Evolutionary conservation across 306 rosid species (phyloP).

Genomic region (Rubus parviflorus): DNA sequence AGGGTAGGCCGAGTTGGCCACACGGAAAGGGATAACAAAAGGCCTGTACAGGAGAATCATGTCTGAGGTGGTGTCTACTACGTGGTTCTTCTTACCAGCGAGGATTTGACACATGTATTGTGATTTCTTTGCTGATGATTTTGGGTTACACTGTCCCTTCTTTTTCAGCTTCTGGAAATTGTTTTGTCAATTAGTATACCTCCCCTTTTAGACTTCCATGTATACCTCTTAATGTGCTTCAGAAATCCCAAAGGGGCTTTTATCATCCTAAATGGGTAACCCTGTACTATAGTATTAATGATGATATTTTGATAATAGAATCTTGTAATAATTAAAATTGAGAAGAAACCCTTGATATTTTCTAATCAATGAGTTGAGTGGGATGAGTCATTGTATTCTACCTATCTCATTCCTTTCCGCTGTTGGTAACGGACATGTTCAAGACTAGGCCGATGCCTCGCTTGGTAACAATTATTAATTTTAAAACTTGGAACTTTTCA

Average conservation of each 20-base stretch:
- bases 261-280: background rate
- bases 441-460: no score
- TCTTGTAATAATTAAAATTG: background rate
- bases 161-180: background rate
- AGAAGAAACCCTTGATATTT: background rate
- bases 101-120: background rate
- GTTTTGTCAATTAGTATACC: background rate
- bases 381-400: background rate
- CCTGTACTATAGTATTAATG: conserved; percentile 1
- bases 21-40: conserved; percentile 64
- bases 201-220: background rate
- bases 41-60: conserved; percentile 67
- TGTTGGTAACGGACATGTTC: background rate
- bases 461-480: no score
- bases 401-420: background rate
- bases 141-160: background rate
- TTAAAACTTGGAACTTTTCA: no score
- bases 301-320: conserved; percentile 8
- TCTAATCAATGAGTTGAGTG: background rate
- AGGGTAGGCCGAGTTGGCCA: conserved; percentile 49
- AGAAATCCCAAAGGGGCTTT: background rate
- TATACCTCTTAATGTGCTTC: background rate
- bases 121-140: background rate
- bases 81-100: background rate
- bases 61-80: conserved; percentile 34